Evolutionary conservation across 257 asterid genomes (phyloP), one percentile per base, ranked within the genome.

Genomic region (Phtheirospermum japonicum): DNA sequence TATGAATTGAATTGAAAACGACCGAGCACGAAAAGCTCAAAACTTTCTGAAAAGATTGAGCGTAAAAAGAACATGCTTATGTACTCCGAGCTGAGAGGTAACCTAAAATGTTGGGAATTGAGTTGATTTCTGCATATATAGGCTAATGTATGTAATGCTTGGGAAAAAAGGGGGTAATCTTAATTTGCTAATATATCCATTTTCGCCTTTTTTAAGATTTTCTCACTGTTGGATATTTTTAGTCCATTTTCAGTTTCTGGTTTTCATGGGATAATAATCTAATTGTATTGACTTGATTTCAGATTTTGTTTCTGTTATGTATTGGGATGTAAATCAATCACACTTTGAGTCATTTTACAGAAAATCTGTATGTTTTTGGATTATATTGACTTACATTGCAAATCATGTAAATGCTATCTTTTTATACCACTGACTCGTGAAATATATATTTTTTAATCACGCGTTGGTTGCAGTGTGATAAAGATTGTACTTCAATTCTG

Each of bases 401-500:
- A 28, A 63, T 49, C n/a, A 18, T 60, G 73, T 36, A 34, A 40
- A 54, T 53, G 60, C 17, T 40, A 36, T 45, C 40, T 8, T 46
- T 26, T 49, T 37, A 20, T 59, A 42, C 58, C 20, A 6, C 17
- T 10, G 43, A 33, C 14, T 61, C 18, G 37, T 17, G 48, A 30
- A 31, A 40, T 14, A 10, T 23, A 20, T 4, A 48, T 57, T 32
- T 4, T 51, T 30, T 48, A 42, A 42, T 13, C 43, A 30, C 31
- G 11, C 42, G 30, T 30, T 73, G 34, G 26, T 46, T 84, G 82
- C 80, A 92, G 98, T 73, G 98, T 92, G 63, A 87, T 92, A 71
- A 92, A 92, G 85, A 92, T 92, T 67, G 90, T 92, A 48, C 97
- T 92, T 75, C 98, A 88, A 59, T 92, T 92, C 77, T 92, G 97